Percentiles rank a stretch among this genome's conserved stretches.
Evolutionary conservation across 1,139 yeast species (phyloP).

Genomic region (Geotrichum klebahnii): DNA sequence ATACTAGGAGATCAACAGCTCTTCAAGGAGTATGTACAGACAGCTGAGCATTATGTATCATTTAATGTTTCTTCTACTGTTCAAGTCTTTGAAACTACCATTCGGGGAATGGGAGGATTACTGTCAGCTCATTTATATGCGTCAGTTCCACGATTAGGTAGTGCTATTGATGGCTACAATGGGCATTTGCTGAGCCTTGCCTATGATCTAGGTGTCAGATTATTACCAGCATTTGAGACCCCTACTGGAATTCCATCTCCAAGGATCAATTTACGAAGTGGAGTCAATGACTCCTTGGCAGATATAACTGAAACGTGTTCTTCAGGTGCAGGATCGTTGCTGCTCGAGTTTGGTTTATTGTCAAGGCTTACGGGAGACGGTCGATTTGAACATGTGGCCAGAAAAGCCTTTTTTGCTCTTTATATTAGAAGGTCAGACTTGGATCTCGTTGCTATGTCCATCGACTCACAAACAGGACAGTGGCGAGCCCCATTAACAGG

Average conservation of each 20-base stretch:
- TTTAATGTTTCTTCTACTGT: slow-evolving; percentile 67
- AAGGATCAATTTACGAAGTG: slow-evolving; percentile 58
- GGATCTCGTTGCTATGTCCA: slow-evolving; percentile 72
- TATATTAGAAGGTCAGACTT: slow-evolving; percentile 65
- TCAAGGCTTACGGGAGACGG: slow-evolving; percentile 71
- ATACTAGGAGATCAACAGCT: slow-evolving; percentile 60
- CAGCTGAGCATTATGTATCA: slow-evolving; percentile 44
- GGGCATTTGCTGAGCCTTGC: slow-evolving; percentile 70
- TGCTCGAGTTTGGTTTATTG: slow-evolving; percentile 70
- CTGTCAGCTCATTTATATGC: slow-evolving; percentile 74
- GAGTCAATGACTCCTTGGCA: slow-evolving; percentile 40
- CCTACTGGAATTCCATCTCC: slow-evolving; percentile 65
- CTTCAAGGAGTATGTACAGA: slow-evolving; percentile 49
- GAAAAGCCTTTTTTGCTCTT: slow-evolving; percentile 59
- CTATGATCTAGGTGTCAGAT: slow-evolving; percentile 61
- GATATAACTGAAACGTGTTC: slow-evolving; percentile 63
- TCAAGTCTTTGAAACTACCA: slow-evolving; percentile 83
- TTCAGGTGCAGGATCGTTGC: slow-evolving; percentile 81
- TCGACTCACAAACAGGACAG: slow-evolving; percentile 55
- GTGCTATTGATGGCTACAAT: slow-evolving; percentile 49
- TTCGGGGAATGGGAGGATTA: slow-evolving; percentile 74
- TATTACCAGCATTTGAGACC: slow-evolving; percentile 64
- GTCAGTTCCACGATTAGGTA: slow-evolving; percentile 52
- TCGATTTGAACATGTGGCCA: slow-evolving; percentile 60
- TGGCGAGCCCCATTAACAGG: slow-evolving; percentile 69